These are phyloP conservation scores for Omphalea diandra DNA, from an alignment of 441 rosid species.

Conservation along the genomic window DNA sequence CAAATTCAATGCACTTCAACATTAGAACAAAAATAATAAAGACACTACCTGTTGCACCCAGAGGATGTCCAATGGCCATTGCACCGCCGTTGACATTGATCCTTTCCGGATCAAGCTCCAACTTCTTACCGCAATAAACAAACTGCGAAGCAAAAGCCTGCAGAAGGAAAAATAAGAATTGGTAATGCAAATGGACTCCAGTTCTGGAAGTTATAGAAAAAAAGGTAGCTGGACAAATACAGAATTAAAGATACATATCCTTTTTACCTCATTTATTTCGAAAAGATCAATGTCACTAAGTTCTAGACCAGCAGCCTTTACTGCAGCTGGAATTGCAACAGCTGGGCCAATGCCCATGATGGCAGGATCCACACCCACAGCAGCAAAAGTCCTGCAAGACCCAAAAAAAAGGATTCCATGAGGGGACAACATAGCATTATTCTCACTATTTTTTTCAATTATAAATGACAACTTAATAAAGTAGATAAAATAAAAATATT, in stretches of 20 bases:
- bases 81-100: slow-evolving; percentile 98
- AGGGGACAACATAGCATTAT: background rate
- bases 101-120: slow-evolving; percentile 82
- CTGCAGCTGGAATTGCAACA: slow-evolving; percentile 98
- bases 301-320: slow-evolving; percentile 83
- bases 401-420: background rate
- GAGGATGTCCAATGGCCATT: slow-evolving; percentile 93
- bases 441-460: background rate
- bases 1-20: background rate
- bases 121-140: slow-evolving; percentile 86
- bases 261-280: slow-evolving; percentile 91
- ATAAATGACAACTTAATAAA: slow-evolving; percentile 1
- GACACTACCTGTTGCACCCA: slow-evolving; percentile 99
- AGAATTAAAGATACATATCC: background rate
- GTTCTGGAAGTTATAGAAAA: background rate
- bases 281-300: slow-evolving; percentile 88
- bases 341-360: slow-evolving; percentile 99
- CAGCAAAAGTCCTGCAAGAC: slow-evolving; percentile 74
- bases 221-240: background rate
- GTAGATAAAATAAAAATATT: no score
- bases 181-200: background rate
- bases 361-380: slow-evolving; percentile 98
- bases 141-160: slow-evolving; percentile 99
- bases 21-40: no score
- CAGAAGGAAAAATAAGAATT: slow-evolving; percentile 10